phyloP scores from a whole-genome alignment of 192 early-diverging fungal genomes.

The Rhizophagus sp. region DNA sequence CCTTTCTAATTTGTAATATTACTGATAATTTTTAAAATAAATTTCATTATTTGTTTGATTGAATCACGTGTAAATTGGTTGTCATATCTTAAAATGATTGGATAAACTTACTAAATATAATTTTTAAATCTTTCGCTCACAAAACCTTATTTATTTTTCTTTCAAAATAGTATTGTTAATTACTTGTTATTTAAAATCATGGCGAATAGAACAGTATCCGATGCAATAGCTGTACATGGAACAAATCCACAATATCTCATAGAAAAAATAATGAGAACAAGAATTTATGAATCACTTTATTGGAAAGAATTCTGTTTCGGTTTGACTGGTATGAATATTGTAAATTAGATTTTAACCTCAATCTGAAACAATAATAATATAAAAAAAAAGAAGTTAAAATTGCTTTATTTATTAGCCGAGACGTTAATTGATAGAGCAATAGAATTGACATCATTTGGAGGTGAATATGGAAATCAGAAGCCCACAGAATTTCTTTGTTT shows the following conservation, averaged over 20 bases:
- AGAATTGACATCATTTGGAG: slow-evolving; percentile 72
- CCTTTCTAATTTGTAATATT: no score
- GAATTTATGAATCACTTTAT: slow-evolving; percentile 91
- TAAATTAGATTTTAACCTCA: not conserved
- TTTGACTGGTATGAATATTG: slow-evolving; percentile 62
- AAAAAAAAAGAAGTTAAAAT: not conserved
- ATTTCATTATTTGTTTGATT: no score
- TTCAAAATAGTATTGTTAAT: not conserved
- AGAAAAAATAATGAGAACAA: slow-evolving; percentile 88
- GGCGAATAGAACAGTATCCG: slow-evolving; percentile 71
- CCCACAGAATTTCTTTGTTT: slow-evolving; percentile 94
- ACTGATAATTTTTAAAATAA: no score
- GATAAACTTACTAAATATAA: not conserved
- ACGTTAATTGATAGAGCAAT: slow-evolving; percentile 52
- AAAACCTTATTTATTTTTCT: not conserved
- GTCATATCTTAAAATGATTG: not conserved
- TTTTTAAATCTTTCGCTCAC: not conserved
- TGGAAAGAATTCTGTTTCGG: slow-evolving; percentile 99
- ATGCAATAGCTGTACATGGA: slow-evolving; percentile 78
- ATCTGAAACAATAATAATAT: not conserved
- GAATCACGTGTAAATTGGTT: no score
- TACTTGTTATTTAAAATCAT: slow-evolving; percentile 31
- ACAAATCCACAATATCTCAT: slow-evolving; percentile 92
- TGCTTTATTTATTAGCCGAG: slow-evolving; percentile 8
- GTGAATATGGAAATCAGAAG: slow-evolving; percentile 80